phyloP scores from a whole-genome alignment of 2,329 filamentous ascomycete genomes.

The Penicillium sp. region DNA sequence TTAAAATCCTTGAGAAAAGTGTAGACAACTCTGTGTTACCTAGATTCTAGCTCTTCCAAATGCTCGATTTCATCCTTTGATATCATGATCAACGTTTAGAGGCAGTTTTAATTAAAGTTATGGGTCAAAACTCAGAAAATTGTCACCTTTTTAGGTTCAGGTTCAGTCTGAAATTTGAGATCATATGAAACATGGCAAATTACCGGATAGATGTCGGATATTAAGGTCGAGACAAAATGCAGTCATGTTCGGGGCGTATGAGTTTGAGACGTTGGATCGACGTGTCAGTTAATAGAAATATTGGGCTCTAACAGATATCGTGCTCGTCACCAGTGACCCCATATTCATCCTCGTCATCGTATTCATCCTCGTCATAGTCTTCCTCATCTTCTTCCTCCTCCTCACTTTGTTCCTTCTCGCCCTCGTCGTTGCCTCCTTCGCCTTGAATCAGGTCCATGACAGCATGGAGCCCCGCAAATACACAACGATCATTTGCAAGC shows the following conservation, averaged over 20 bases:
- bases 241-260: not conserved
- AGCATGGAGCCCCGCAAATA: not conserved
- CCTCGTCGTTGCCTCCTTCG: not conserved
- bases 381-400: not conserved
- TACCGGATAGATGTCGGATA: not conserved
- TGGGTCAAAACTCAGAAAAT: not conserved
- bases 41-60: too few species aligned
- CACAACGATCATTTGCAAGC: not conserved
- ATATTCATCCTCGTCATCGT: not conserved
- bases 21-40: too few species aligned
- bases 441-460: not conserved
- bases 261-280: not conserved
- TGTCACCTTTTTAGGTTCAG: not conserved
- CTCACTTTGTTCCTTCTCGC: too few species aligned
- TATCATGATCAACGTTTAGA: not conserved
- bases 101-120: not conserved
- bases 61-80: too few species aligned
- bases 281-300: not conserved
- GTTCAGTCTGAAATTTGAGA: not conserved
- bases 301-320: not conserved
- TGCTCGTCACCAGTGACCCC: not conserved
- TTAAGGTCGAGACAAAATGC: not conserved
- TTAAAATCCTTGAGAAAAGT: too few species aligned
- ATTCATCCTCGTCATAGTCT: not conserved
- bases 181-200: not conserved